Evolutionary conservation across 805 yeast species (phyloP).

Genomic region (Nakazawaea peltata): DNA sequence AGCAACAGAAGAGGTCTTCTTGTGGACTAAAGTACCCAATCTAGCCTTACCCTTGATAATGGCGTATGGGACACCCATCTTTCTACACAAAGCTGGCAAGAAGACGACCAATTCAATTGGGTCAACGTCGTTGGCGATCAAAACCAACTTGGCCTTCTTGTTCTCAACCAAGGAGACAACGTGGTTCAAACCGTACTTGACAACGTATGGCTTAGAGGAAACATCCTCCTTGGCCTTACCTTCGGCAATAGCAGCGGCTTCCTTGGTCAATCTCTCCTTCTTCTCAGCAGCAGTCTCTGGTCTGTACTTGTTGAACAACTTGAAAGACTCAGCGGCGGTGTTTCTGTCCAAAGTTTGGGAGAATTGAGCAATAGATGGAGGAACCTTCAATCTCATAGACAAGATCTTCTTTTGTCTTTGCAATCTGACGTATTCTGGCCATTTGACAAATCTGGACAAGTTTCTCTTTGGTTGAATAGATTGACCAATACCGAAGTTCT

Average conservation of each 20-base stretch:
- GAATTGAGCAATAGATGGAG: conserved; percentile 97
- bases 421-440: conserved; percentile 98
- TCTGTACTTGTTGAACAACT: conserved; percentile 97
- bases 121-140: conserved; percentile 98
- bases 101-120: conserved; percentile 96
- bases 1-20: conserved; percentile 95
- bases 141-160: conserved; percentile 96
- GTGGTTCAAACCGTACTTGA: conserved; percentile 98
- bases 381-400: conserved; percentile 94
- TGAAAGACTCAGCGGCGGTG: conserved; percentile 96
- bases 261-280: conserved; percentile 98
- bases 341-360: conserved; percentile 95
- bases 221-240: conserved; percentile 97
- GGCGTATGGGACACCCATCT: conserved; percentile 99
- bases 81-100: conserved; percentile 98
- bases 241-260: conserved; percentile 98
- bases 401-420: conserved; percentile 99
- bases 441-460: conserved; percentile 94
- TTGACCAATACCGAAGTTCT: conserved; percentile 96
- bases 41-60: conserved; percentile 98
- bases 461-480: conserved; percentile 90
- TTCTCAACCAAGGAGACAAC: conserved; percentile 95
- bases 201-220: conserved; percentile 93
- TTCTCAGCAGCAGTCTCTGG: conserved; percentile 97
- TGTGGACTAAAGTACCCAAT: conserved; percentile 95